phyloP scores from a whole-genome alignment of 139 green algal genomes.

The Micractinium sp. region DNA sequence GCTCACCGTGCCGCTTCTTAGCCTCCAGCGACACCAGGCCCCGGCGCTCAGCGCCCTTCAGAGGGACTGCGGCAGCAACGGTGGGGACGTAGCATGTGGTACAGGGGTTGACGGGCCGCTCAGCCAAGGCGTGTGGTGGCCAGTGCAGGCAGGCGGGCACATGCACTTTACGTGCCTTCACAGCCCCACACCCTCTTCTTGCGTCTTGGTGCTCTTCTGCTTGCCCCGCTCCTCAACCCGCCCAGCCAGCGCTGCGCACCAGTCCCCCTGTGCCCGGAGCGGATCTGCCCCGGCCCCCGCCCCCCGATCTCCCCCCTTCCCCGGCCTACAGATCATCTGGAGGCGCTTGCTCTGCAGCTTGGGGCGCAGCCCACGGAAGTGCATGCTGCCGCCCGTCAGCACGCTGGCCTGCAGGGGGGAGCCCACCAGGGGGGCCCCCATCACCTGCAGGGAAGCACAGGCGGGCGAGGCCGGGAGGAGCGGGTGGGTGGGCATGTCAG shows the following conservation, averaged over 20 bases:
- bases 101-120: neutral
- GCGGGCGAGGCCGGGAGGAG: neutral
- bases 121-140: too few species aligned
- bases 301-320: neutral
- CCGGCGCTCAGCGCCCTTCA: conserved; percentile 64
- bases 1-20: conserved; percentile 63
- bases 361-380: conserved; percentile 55
- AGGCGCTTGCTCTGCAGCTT: conserved; percentile 61
- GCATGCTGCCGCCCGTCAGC: conserved; percentile 68
- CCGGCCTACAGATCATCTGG: conserved; percentile 74
- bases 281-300: too few species aligned
- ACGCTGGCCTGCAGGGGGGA: conserved; percentile 67
- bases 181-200: neutral
- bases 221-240: too few species aligned
- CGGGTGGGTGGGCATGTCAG: neutral
- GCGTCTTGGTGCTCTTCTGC: neutral
- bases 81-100: neutral
- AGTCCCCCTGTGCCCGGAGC: neutral
- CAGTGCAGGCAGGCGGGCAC: too few species aligned
- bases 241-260: neutral
- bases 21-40: conserved; percentile 83
- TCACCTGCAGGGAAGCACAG: conserved; percentile 54
- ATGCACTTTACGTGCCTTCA: neutral
- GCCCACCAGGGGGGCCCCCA: conserved; percentile 78
- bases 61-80: conserved; percentile 19